phyloP scores from a whole-genome alignment of 2,329 filamentous ascomycete species.

The Coniochaeta sp. region DNA sequence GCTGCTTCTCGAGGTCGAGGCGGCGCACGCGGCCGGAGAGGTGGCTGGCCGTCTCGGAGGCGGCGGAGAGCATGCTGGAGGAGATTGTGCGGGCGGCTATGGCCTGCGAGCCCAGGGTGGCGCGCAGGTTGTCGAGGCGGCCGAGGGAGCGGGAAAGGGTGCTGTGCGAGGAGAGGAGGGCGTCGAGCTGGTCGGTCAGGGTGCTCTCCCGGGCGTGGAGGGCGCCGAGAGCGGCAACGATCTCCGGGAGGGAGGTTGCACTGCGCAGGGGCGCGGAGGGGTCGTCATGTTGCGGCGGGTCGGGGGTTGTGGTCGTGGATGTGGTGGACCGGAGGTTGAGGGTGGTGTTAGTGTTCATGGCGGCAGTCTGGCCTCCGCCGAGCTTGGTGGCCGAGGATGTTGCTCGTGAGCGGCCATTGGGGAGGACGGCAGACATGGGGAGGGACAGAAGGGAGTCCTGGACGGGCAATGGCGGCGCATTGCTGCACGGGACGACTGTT shows the following conservation, averaged over 20 bases:
- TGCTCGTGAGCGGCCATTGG: conserved; percentile 3
- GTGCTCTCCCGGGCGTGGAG: conserved; percentile 70
- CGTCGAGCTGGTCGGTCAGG: conserved; percentile 68
- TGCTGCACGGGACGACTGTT: neutral
- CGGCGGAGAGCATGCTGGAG: conserved; percentile 83
- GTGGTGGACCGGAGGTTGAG: conserved; percentile 8
- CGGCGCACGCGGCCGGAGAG: conserved; percentile 82
- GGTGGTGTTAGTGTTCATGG: conserved; percentile 6
- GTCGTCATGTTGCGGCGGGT: conserved; percentile 1
- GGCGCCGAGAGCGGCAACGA: conserved; percentile 67
- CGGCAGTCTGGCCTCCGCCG: conserved; percentile 9
- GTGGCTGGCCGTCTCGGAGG: conserved; percentile 75
- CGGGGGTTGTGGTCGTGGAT: neutral
- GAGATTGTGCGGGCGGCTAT: conserved; percentile 76
- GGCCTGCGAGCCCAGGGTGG: conserved; percentile 79
- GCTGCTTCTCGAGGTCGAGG: conserved; percentile 83
- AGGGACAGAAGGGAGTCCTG: no score
- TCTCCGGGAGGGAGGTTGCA: conserved; percentile 68
- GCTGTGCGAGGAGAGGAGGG: conserved; percentile 73
- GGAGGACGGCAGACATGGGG: conserved; percentile 1
- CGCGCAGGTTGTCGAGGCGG: conserved; percentile 81
- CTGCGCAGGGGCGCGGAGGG: conserved; percentile 47
- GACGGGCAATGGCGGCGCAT: neutral
- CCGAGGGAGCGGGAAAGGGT: conserved; percentile 81
- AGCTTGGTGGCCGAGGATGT: conserved; percentile 8